phyloP scores from a whole-genome alignment of 2,329 filamentous ascomycete species.

The Rosellinia necatrix region DNA sequence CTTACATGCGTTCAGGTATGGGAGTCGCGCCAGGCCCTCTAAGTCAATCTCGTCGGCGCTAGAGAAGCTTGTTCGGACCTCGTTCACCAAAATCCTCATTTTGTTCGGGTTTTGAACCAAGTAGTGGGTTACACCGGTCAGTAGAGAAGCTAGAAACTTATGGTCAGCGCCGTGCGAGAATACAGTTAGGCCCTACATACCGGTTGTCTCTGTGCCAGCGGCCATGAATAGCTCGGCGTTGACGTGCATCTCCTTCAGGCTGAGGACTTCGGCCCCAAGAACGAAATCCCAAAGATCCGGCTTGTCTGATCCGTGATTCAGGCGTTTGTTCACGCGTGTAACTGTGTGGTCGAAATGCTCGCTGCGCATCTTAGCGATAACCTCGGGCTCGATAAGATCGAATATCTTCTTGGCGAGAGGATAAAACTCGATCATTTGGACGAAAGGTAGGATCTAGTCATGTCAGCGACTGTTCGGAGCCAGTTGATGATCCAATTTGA shows the following conservation, averaged over 20 bases:
- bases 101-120: conserved; percentile 31
- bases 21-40: conserved; percentile 19
- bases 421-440: conserved; percentile 35
- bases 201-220: conserved; percentile 29
- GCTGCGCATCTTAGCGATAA: conserved; percentile 27
- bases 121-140: conserved; percentile 21
- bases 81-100: conserved; percentile 33
- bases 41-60: conserved; percentile 35
- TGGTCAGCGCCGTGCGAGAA: not conserved
- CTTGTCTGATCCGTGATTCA: conserved; percentile 32
- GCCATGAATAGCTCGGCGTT: conserved; percentile 32
- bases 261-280: conserved; percentile 26
- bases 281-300: conserved; percentile 38
- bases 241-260: conserved; percentile 26
- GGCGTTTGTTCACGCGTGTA: conserved; percentile 38
- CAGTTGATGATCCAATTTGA: no score
- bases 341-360: conserved; percentile 31
- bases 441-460: conserved; percentile 26
- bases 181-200: conserved; percentile 16
- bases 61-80: conserved; percentile 37
- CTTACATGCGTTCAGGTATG: conserved; percentile 34
- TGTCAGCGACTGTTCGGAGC: not conserved
- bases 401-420: conserved; percentile 30
- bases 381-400: conserved; percentile 32
- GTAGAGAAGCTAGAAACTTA: conserved; percentile 43